These are phyloP conservation scores for Rosa chinensis DNA, from an alignment of 306 rosid genomes.

Conservation along the genomic window DNA sequence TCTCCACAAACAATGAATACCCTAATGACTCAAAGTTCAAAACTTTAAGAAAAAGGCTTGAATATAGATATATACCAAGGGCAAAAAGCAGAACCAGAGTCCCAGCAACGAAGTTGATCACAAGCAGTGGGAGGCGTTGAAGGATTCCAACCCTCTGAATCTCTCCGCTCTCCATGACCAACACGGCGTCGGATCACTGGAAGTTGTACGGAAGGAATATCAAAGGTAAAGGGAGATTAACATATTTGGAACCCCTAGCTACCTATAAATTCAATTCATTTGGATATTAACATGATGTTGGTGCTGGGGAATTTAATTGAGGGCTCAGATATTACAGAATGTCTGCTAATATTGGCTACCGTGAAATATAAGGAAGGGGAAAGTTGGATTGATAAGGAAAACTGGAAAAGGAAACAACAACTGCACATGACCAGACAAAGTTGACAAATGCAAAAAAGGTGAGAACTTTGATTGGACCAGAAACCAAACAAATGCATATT, in stretches of 20 bases:
- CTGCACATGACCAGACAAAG: neutral
- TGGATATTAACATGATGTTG: neutral
- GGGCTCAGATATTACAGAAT: neutral
- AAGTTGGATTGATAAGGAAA: neutral
- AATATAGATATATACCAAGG: constrained; percentile 16
- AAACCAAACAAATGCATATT: neutral
- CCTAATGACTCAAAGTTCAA: neutral
- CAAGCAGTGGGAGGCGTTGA: constrained; percentile 24
- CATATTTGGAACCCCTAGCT: constrained; percentile 1
- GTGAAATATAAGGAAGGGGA: neutral
- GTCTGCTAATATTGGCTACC: neutral
- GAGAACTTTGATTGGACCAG: neutral
- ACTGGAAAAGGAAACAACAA: neutral
- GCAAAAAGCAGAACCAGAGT: constrained; percentile 29
- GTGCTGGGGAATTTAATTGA: neutral
- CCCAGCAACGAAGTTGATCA: constrained; percentile 21
- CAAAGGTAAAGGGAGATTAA: neutral
- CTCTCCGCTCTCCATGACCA: constrained; percentile 23
- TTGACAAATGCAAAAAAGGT: neutral
- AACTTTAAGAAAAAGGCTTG: neutral
- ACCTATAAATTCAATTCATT: neutral
- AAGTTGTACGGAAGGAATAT: neutral
- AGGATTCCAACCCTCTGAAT: constrained; percentile 16
- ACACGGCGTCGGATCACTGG: neutral
- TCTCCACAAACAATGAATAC: neutral